Conservation (phyloP, 352 stramenopile species). For the Phytopythium aichiense region DNA sequence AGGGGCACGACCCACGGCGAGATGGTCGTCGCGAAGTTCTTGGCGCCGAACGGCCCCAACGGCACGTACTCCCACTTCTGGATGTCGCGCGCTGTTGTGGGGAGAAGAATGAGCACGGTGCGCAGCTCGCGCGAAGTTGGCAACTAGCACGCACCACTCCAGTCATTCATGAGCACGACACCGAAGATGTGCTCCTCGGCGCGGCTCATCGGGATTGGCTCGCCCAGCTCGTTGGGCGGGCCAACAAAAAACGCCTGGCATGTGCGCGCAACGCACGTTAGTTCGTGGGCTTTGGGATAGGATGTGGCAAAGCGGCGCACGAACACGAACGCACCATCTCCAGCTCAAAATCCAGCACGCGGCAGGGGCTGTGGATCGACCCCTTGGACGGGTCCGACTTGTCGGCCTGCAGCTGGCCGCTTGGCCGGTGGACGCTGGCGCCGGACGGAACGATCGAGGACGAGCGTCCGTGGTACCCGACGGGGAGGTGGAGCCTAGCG, state of each 20-base stretch:
- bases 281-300: too few species aligned
- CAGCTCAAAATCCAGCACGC: constrained; percentile 96
- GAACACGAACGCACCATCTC: constrained; percentile 67
- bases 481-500: constrained; percentile 90
- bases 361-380: constrained; percentile 86
- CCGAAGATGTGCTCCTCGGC: constrained; percentile 96
- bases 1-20: constrained; percentile 95
- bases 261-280: too few species aligned
- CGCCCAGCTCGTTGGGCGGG: constrained; percentile 80
- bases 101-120: background rate
- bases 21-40: constrained; percentile 97
- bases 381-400: constrained; percentile 89
- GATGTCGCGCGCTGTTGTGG: constrained; percentile 70
- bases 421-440: constrained; percentile 78
- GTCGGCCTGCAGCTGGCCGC: constrained; percentile 92
- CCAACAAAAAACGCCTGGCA: constrained; percentile 92
- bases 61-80: constrained; percentile 98
- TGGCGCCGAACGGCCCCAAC: constrained; percentile 94
- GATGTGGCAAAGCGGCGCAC: too few species aligned
- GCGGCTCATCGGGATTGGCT: constrained; percentile 87
- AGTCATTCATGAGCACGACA: constrained; percentile 98
- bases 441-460: constrained; percentile 91
- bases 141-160: constrained; percentile 77
- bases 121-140: too few species aligned
- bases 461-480: constrained; percentile 96